Evolutionary conservation across 106 monocot genomes (phyloP), one percentile per base, ranked within the genome.

Genomic region (Posidonia australis): DNA sequence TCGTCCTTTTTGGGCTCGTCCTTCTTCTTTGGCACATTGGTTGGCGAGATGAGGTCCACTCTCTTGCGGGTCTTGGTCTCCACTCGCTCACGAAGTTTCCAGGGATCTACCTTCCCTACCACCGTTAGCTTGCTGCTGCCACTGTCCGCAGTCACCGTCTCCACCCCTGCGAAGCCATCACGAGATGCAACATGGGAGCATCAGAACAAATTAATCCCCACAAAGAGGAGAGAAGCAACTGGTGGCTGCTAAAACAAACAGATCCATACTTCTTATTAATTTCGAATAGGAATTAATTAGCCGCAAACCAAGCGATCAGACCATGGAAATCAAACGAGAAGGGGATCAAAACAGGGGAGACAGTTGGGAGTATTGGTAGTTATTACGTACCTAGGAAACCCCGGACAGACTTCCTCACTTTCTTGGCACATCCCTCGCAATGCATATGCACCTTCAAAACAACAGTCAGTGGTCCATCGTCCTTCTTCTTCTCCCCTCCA

Each of bases 391-490:
- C 86, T 77, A 60, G 55, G 46, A 80, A 63, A 62, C 75, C 80
- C 53, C 52, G 77, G 72, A 80, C 65, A 16, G 80, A 58, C 44
- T 54, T 60, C 67, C 59, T 77, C 47, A 87, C 65, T 71, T 80
- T 77, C 51, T 62, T 58, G 36, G 71, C 70, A 72, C 87, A 87
- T 13, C 83, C 87, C 62, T 87, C 83, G 74, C 83, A 87, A 72
- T 87, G 87, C 80, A 87, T 72, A n/a, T 80, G 77, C 27, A 80
- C 67, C 56, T 76, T 80, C 12, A 87, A 60, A 14, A 83, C 77
- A 51, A 87, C 74, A 44, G 49, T 70, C 24, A 67, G 21, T 3
- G 66, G 32, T 7, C 74, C 70, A 10, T 69, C 76, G 2, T 76
- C 72, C 49, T 59, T 48, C 58, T 42, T 56, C 55, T 56, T 36